Percentiles rank a stretch among this genome's conserved stretches.
phyloP scores from a whole-genome alignment of 2,329 filamentous ascomycete genomes.

The Calonectria multiphialidica region DNA sequence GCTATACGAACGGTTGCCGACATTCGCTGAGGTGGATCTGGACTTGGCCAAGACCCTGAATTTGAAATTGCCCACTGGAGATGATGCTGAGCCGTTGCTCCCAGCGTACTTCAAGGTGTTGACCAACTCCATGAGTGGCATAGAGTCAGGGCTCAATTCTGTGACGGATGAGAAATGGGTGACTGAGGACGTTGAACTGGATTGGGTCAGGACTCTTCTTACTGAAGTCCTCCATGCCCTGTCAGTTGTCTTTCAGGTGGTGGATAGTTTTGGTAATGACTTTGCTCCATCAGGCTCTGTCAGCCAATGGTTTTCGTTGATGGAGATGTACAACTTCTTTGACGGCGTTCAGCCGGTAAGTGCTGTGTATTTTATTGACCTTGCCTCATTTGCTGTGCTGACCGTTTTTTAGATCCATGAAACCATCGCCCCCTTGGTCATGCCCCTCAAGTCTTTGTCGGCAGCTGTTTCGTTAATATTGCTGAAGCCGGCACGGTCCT shows the following conservation, averaged over 20 bases:
- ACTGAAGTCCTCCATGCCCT: constrained; percentile 81
- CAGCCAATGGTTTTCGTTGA: constrained; percentile 80
- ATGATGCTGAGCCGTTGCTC: constrained; percentile 59
- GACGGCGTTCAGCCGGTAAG: constrained; percentile 64
- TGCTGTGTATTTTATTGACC: background rate
- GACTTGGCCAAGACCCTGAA: constrained; percentile 48
- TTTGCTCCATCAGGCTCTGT: constrained; percentile 71
- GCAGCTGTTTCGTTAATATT: constrained; percentile 79
- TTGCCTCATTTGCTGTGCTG: constrained; percentile 19
- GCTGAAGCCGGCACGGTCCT: constrained; percentile 73
- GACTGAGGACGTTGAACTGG: constrained; percentile 65
- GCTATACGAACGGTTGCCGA: constrained; percentile 55
- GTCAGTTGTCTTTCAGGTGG: constrained; percentile 79
- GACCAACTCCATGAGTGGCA: constrained; percentile 61
- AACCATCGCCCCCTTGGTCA: constrained; percentile 62
- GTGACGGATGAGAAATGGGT: constrained; percentile 63
- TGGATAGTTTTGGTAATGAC: constrained; percentile 67
- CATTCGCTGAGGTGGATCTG: constrained; percentile 42
- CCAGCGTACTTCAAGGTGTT: constrained; percentile 62
- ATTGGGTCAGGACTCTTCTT: constrained; percentile 73
- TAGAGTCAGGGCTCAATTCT: constrained; percentile 62
- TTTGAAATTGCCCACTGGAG: constrained; percentile 44
- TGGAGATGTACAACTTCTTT: constrained; percentile 78
- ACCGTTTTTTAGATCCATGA: constrained; percentile 50
- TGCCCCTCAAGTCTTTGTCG: constrained; percentile 77